Percentiles rank a stretch among this genome's conserved stretches.
Conservation (phyloP, 1,284 basidiomycete species). For the Vanrija sp. region DNA sequence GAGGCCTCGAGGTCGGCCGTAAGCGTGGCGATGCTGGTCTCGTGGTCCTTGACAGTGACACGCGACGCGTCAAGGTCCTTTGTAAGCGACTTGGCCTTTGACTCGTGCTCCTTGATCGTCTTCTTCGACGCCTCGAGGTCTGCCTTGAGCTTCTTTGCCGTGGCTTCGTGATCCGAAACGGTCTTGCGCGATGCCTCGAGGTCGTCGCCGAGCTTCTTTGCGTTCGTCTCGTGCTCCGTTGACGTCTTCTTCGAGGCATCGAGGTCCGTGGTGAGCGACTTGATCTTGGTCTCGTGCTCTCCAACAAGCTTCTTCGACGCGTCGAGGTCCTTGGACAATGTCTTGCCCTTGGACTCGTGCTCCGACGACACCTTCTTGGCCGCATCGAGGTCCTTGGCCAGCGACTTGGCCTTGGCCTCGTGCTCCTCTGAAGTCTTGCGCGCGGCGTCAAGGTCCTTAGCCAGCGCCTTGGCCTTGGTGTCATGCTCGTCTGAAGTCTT, state of each 20-base stretch:
- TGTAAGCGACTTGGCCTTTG: neutral
- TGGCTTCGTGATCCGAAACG: neutral
- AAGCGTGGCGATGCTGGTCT: neutral
- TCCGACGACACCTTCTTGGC: neutral
- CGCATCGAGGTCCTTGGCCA: neutral
- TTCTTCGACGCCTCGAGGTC: conserved; percentile 1
- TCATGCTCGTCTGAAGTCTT: conserved; percentile 5
- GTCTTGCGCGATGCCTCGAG: conserved; percentile 1
- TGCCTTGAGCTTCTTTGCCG: neutral
- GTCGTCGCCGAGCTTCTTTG: neutral
- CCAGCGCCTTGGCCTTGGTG: neutral
- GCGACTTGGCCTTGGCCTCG: neutral
- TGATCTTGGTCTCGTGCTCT: neutral
- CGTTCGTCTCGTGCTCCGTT: neutral
- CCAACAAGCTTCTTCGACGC: neutral
- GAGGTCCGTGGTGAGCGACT: neutral
- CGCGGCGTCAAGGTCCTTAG: neutral
- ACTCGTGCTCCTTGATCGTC: conserved; percentile 1
- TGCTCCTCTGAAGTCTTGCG: conserved; percentile 1
- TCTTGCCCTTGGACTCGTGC: neutral
- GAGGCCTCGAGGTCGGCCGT: conserved; percentile 8
- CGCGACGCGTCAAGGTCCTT: conserved; percentile 1
- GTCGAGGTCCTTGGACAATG: conserved; percentile 5
- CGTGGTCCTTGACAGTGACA: conserved; percentile 2
- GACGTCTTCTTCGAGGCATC: neutral